phyloP scores from a whole-genome alignment of 331 rosid genomes.

The Prunus yedoensis region DNA sequence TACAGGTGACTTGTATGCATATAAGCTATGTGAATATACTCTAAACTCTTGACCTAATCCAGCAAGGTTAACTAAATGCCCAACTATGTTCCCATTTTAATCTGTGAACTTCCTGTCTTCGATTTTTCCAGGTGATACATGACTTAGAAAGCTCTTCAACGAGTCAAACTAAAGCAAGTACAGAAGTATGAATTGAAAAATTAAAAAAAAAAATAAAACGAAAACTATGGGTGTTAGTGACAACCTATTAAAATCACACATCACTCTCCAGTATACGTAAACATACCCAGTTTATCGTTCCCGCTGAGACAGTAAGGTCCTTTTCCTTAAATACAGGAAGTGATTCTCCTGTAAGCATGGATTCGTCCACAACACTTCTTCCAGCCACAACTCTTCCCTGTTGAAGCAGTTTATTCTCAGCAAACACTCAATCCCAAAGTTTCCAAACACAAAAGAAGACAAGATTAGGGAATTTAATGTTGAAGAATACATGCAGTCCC shows the following conservation, averaged over 20 bases:
- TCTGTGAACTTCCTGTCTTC: not conserved
- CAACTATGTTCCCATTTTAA: not conserved
- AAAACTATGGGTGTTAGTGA: no score
- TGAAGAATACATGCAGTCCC: no score
- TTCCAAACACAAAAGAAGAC: conserved; percentile 13
- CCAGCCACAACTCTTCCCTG: conserved; percentile 91
- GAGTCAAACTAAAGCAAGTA: not conserved
- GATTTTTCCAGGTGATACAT: not conserved
- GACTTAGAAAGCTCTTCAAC: not conserved
- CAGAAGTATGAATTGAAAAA: not conserved
- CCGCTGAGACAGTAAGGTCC: conserved; percentile 85
- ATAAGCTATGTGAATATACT: not conserved
- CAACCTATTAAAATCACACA: no score
- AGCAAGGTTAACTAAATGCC: not conserved
- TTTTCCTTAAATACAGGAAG: conserved; percentile 93
- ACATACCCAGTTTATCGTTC: conserved; percentile 93
- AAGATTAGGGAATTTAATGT: no score
- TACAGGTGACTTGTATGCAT: not conserved
- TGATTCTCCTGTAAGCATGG: conserved; percentile 99
- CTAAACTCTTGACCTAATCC: not conserved
- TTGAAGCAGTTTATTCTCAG: conserved; percentile 34
- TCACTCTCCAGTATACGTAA: conserved; percentile 17
- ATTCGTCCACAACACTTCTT: conserved; percentile 96
- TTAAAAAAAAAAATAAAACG: not conserved
- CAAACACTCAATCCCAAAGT: conserved; percentile 26